Conservation (phyloP, 495 filamentous ascomycete genomes). For the Aspergillus ellipticus region DNA sequence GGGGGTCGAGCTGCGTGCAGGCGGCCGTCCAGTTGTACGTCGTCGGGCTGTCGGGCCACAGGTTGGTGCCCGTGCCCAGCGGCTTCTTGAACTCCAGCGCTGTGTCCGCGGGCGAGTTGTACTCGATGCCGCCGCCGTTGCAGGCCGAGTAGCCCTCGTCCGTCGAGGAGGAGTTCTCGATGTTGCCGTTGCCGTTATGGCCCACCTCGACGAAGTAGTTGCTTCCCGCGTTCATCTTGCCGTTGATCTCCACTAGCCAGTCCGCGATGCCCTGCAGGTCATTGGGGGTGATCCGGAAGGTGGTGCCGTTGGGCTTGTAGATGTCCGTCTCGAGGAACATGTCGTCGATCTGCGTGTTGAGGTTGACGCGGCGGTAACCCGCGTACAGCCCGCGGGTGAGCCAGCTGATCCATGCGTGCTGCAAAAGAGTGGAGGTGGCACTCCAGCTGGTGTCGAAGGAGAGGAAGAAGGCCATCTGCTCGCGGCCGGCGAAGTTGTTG, state of each 20-base stretch:
- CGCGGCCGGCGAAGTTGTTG: slow-evolving; percentile 53
- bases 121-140: slow-evolving; percentile 35
- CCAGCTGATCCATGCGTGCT: slow-evolving; percentile 65
- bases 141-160: slow-evolving; percentile 29
- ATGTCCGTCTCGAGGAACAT: slow-evolving; percentile 57
- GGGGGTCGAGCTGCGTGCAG: slow-evolving; percentile 47
- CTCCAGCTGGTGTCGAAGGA: slow-evolving; percentile 54
- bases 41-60: slow-evolving; percentile 49
- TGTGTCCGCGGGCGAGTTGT: slow-evolving; percentile 40
- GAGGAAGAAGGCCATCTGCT: slow-evolving; percentile 63
- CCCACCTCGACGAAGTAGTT: slow-evolving; percentile 54
- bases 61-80: slow-evolving; percentile 50
- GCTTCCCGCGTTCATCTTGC: slow-evolving; percentile 52
- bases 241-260: slow-evolving; percentile 50
- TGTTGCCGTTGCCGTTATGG: slow-evolving; percentile 61
- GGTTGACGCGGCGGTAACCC: slow-evolving; percentile 51
- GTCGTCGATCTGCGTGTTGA: slow-evolving; percentile 64
- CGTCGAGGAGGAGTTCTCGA: slow-evolving; percentile 40
- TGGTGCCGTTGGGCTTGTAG: slow-evolving; percentile 41
- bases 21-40: slow-evolving; percentile 44
- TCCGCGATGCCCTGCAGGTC: slow-evolving; percentile 47
- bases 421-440: slow-evolving; percentile 50
- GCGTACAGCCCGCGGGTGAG: slow-evolving; percentile 54
- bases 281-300: slow-evolving; percentile 48
- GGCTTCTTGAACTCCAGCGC: slow-evolving; percentile 54